Conservation (phyloP, 208 protist species). For the Acanthamoeba triangularis region DNA sequence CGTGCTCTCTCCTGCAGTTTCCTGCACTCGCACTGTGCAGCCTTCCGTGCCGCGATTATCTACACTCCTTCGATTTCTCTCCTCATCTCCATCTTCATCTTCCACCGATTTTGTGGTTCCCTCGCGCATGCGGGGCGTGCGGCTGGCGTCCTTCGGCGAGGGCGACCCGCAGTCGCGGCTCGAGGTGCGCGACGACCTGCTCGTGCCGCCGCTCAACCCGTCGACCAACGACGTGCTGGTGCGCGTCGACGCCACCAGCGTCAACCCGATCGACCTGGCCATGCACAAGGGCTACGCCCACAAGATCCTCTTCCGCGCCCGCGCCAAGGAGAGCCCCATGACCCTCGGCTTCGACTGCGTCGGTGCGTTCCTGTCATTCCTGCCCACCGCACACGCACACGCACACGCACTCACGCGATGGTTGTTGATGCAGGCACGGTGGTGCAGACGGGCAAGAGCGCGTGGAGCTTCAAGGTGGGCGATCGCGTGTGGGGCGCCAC, state of each 20-base stretch:
- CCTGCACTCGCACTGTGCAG: neutral
- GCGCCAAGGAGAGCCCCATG: constrained; percentile 6
- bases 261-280: constrained; percentile 53
- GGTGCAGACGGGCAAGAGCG: constrained; percentile 20
- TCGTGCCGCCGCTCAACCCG: constrained; percentile 17
- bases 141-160: constrained; percentile 4
- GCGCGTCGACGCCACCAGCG: constrained; percentile 21
- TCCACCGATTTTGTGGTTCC: neutral
- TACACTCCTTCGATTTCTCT: neutral
- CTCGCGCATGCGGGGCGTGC: constrained; percentile 17
- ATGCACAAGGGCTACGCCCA: neutral
- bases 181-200: constrained; percentile 1
- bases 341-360: constrained; percentile 41
- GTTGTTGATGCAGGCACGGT: neutral
- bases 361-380: neutral
- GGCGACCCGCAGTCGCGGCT: neutral
- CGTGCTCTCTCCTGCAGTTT: neutral
- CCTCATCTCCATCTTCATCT: neutral
- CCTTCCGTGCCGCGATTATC: neutral
- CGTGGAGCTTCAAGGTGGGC: constrained; percentile 26
- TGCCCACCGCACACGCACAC: neutral
- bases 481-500: constrained; percentile 35
- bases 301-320: constrained; percentile 25
- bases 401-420: neutral
- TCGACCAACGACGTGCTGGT: constrained; percentile 31